Conservation (phyloP, 1,284 basidiomycete genomes). For the Filobasidium uniguttulatum region DNA sequence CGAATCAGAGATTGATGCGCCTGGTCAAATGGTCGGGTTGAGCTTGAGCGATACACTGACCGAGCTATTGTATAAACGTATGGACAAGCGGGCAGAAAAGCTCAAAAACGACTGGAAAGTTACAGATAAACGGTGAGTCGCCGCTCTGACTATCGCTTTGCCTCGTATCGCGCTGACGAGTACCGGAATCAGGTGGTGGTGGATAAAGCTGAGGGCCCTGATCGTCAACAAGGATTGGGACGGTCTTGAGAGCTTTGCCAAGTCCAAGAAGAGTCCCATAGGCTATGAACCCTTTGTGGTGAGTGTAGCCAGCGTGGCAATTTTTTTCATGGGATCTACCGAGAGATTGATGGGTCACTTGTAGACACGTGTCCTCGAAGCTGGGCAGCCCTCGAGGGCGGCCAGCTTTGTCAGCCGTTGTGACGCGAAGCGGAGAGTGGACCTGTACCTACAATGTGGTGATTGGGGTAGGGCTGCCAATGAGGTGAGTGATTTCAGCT, state of each 20-base stretch:
- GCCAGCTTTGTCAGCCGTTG: slow-evolving; percentile 61
- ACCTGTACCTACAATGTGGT: slow-evolving; percentile 72
- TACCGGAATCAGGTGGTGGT: slow-evolving; percentile 68
- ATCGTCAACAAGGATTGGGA: slow-evolving; percentile 69
- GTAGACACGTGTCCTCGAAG: slow-evolving; percentile 29
- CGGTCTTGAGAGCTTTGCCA: slow-evolving; percentile 65
- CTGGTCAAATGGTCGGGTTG: slow-evolving; percentile 59
- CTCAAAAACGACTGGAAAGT: slow-evolving; percentile 76
- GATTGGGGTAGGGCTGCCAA: slow-evolving; percentile 77
- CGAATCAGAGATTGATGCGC: slow-evolving; percentile 70
- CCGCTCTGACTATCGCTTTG: not conserved
- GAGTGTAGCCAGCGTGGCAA: slow-evolving; percentile 43
- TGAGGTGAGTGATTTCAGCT: slow-evolving; percentile 35
- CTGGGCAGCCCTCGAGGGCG: slow-evolving; percentile 51
- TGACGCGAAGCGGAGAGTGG: slow-evolving; percentile 64
- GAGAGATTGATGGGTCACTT: not conserved
- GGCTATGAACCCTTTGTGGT: slow-evolving; percentile 88
- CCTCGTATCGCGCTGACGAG: not conserved
- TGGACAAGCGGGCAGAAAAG: slow-evolving; percentile 74
- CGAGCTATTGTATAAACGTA: slow-evolving; percentile 56
- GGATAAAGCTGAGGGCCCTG: slow-evolving; percentile 70
- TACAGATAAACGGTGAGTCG: slow-evolving; percentile 62
- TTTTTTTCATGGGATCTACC: not conserved
- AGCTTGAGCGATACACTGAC: slow-evolving; percentile 73
- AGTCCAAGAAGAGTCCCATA: slow-evolving; percentile 77